Base-by-base conservation (phyloP, 192 early-diverging fungal species). In the Backusella liffmaniae region DNA sequence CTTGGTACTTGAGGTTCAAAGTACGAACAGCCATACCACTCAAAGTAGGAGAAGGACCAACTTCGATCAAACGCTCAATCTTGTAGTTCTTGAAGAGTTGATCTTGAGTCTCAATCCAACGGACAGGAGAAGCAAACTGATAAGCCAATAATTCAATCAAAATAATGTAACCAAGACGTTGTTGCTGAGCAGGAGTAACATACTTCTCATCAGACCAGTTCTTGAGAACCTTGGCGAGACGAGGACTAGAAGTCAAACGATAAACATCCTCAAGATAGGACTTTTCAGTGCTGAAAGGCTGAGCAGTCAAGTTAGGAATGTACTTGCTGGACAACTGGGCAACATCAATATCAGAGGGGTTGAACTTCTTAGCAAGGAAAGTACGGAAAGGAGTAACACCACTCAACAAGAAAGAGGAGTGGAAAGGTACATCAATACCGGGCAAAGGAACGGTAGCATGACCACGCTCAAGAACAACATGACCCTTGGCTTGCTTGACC, bases 381-480 rank as follows among this genome's bases (percentile, higher is more conserved):
- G 89, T 89, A 70, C 96, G 92, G 94, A 98, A 98, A 49, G 97
- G 95, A 26, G 90, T 87, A 72, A 98, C 94, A 82, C 97, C 97
- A 72, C 91, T 94, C 59, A 94, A 82, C 80, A 98, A 88, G 93
- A 96, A 96, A 79, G 88, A 90, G 6, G 96, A 97, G 88, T 98
- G 97, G 94, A 97, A 98, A 32, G 97, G 97, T 70, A 98, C 94
- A 80, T 98, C 97, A 73, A 98, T 95, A 72, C 96, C 96, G 5
- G 89, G 88, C 2, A 98, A 84, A 67, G 96, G 96, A 42, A 97
- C 94, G 5, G 97, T 97, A 34, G 96, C 94, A 67, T 91, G 84
- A 53, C 96, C 96, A 79, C 96, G 95, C 72, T 96, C 93, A 44
- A 92, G 90, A 53, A 86, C 82, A 44, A 98, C 77, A 68, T 88